Evolutionary conservation across 139 green algal species (phyloP), one percentile per base, ranked within the genome.

Genomic region (Chlamydomonas asymmetrica): DNA sequence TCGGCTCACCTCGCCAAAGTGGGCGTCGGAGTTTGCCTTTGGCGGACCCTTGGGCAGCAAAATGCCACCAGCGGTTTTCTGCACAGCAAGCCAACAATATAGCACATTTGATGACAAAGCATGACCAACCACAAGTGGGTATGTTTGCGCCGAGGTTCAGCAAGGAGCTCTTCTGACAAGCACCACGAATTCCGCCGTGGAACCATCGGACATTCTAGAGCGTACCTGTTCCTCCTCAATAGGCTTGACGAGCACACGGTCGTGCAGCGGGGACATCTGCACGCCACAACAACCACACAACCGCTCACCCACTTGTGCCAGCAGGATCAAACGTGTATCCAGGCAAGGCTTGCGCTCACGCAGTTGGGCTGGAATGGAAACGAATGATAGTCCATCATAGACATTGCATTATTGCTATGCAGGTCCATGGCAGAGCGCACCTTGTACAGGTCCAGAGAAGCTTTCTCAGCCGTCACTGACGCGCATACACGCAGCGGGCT

Each of bases 11-110:
- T 83, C 79, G 48, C 85, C 85, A 64, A 84, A 86, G 74, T 91
- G 85, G 4, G 85, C 85, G 60, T 91, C 85, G 40, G 80, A 87
- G 71, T 85, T 85, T 23, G 80, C 38, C 80, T 88, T 91, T 8
- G 85, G 85, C 29, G 82, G 81, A 5, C 48, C 80, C 80, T 87
- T 88, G 9, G 85, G 85, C 37, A 91, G 56, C 63, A 91, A 31
- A 67, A 91, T 91, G 49, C 85, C 82, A 38, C 71, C 85, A 35
- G 82, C 76, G 41, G 85, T 86, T 70, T 76, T 79, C 84, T 89
- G 75, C 64, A 43, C 37, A 5, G 13, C 5, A 39, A 7, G 45
- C 41, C 20, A 13, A 20, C 22, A 6, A 22, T 22, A 67, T 35
- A 64, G 9, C 10, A 16, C 27, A 64, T 35, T 27, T 64, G 61